phyloP scores from a whole-genome alignment of 2,329 filamentous ascomycete genomes.

The Aspergillus cejpii region DNA sequence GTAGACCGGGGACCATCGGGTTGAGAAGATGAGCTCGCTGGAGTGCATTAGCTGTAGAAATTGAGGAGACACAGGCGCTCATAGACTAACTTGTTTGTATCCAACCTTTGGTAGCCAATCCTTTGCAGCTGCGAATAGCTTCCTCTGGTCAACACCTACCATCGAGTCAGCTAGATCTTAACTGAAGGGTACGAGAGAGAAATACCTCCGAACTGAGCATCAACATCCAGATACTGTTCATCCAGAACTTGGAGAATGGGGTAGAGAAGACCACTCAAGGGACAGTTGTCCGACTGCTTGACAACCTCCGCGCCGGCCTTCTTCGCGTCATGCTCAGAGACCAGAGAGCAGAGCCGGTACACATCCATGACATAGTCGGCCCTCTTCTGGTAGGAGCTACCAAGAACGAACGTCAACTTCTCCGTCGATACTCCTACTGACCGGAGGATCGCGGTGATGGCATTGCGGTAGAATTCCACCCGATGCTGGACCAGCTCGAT shows the following conservation, averaged over 20 bases:
- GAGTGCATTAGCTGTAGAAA: not conserved
- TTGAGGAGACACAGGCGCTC: not conserved
- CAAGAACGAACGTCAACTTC: constrained; percentile 74
- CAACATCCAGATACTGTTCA: constrained; percentile 80
- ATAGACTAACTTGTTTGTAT: constrained; percentile 56
- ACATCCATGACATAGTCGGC: constrained; percentile 79
- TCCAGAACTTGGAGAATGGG: constrained; percentile 85
- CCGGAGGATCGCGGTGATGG: constrained; percentile 67
- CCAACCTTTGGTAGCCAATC: constrained; percentile 80
- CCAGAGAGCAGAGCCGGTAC: constrained; percentile 60
- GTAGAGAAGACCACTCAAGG: constrained; percentile 69
- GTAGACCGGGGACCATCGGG: constrained; percentile 81
- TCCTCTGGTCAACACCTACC: constrained; percentile 48
- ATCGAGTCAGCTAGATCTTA: not conserved
- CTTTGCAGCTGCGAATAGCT: constrained; percentile 53
- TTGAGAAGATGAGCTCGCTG: constrained; percentile 66
- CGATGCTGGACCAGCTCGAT: constrained; percentile 79
- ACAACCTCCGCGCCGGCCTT: constrained; percentile 91
- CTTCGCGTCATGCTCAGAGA: constrained; percentile 67
- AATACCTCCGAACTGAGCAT: constrained; percentile 78
- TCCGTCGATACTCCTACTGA: constrained; percentile 72
- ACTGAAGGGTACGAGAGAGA: not conserved
- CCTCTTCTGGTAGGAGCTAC: constrained; percentile 66
- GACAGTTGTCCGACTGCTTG: constrained; percentile 76
- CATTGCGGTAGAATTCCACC: constrained; percentile 72